Base-by-base conservation (phyloP, 2,329 filamentous ascomycete genomes). In the Trichoderma sp. region DNA sequence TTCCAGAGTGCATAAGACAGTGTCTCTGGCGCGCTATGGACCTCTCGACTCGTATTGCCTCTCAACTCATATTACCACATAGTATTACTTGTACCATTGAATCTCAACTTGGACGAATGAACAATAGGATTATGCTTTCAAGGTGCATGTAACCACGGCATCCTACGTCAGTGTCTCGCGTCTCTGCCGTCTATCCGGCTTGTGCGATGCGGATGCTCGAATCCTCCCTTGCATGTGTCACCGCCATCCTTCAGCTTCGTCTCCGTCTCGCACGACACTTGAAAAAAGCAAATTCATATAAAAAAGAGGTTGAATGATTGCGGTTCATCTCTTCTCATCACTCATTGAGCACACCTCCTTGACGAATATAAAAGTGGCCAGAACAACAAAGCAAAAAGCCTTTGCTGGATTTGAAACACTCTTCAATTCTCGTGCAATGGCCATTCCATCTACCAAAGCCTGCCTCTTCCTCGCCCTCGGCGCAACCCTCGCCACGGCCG, bases 101-200 rank as follows among this genome's bases (percentile, higher is more conserved):
- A 49, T 49, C 46, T 49, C 46, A 49, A 49, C 46, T 43, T 43
- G 18, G 4, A 43, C n/a, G 2, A 43, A 10, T 1, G 18, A n/a
- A 8, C 1, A 8, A 8, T 3, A 10, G 8, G 8, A 8, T 18
- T 43, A n/a, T n/a, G 4, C 39, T 43, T 43, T n/a, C 39, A 24
- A 21, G 56, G 13, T 39, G 55, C 32, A 34, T 34, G 46, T 52
- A 46, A 21, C 21, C 16, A 37, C 30, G 34, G 13, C 63, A 58
- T 34, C 63, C 6, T n/a, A 59, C 63, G 54, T 66, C 54, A 51
- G 34, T 51, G 54, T 59, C 52, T 66, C 28, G 14, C 63, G 28
- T 58, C 14, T 66, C 16, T 58, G 32, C 37, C 52, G 63, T 18
- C 18, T 51, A 59, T 34, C 52, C 49, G 49, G 49, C 34, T 24